Evolutionary conservation across 345 rosid genomes (phyloP).

Genomic region (Mercurialis annua): DNA sequence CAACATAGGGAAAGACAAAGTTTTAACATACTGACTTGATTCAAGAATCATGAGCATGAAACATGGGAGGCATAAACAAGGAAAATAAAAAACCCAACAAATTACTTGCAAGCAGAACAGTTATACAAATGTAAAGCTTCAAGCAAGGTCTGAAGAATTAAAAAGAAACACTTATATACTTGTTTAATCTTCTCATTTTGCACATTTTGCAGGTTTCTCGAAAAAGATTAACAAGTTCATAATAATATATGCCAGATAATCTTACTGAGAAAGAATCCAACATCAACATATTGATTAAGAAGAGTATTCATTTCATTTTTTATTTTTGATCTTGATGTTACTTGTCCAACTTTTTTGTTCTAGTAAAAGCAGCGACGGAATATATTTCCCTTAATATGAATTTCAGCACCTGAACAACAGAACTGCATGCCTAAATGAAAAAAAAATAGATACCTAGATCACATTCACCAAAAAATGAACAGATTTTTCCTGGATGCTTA

Average conservation of each 20-base stretch:
- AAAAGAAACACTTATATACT: neutral
- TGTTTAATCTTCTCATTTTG: slow-evolving; percentile 3
- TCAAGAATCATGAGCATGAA: neutral
- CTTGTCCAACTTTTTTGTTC: neutral
- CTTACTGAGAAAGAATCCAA: neutral
- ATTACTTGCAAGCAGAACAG: neutral
- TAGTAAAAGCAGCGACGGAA: neutral
- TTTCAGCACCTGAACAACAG: neutral
- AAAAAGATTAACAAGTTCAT: no score
- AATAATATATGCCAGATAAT: neutral
- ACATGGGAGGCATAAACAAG: neutral
- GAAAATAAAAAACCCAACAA: neutral
- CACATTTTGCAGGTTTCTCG: neutral
- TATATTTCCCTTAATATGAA: neutral
- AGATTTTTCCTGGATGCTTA: neutral
- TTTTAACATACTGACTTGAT: neutral
- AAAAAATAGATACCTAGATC: neutral
- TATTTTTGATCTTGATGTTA: no score
- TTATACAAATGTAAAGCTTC: neutral
- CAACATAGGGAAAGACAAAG: neutral
- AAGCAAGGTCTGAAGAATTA: no score
- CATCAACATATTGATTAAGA: neutral
- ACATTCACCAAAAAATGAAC: neutral
- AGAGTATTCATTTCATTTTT: no score
- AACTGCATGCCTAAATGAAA: neutral